Conservation (phyloP, 176 grass and related monocot genomes). For the Oryza meyeriana region DNA sequence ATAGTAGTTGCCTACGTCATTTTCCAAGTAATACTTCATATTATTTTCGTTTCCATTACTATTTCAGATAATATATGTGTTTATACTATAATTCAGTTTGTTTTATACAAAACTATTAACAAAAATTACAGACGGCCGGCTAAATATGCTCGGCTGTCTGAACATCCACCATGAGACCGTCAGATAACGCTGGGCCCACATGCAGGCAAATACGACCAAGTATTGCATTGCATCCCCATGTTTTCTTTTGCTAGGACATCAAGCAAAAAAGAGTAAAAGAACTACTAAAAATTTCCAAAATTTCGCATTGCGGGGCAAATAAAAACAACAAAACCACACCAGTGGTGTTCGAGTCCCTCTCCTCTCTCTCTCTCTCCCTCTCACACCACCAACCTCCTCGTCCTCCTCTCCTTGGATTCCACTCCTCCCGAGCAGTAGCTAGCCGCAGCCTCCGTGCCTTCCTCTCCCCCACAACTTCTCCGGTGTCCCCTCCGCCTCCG, state of each 20-base stretch:
- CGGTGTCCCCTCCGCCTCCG: background rate
- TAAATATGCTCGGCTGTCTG: background rate
- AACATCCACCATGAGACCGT: background rate
- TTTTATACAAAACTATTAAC: background rate
- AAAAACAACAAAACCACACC: background rate
- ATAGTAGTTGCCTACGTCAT: no score
- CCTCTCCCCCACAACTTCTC: background rate
- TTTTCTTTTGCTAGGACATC: background rate
- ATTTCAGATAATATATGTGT: background rate
- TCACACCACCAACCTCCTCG: constrained; percentile 11
- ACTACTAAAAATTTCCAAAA: no score
- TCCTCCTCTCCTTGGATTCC: constrained; percentile 51
- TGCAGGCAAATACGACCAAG: background rate
- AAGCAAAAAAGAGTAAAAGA: background rate
- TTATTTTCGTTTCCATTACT: no score
- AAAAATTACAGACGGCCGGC: background rate
- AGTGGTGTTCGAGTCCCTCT: no score
- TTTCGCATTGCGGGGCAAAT: background rate
- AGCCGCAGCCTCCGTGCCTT: background rate
- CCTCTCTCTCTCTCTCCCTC: background rate
- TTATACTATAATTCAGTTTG: background rate
- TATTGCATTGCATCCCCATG: background rate
- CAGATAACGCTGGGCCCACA: background rate
- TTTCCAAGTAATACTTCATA: no score
- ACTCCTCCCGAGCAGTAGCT: constrained; percentile 28